Evolutionary conservation across 2,329 filamentous ascomycete genomes (phyloP).

Genomic region (Colletotrichum acutatum): DNA sequence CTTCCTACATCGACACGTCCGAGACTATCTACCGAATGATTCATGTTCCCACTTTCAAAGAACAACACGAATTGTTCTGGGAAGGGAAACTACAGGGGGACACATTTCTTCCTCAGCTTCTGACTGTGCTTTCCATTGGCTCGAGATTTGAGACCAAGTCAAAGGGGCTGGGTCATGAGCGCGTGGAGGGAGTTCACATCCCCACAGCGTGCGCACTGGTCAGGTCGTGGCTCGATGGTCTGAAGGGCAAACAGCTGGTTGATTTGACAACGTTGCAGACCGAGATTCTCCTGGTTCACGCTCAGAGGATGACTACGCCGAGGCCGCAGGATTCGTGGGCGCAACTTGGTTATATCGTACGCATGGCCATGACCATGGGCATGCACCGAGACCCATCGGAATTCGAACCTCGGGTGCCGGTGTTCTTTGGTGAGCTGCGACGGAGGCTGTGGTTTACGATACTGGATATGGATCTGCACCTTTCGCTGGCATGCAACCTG

Average conservation of each 20-base stretch:
- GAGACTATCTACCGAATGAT: constrained; percentile 66
- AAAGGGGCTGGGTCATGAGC: constrained; percentile 61
- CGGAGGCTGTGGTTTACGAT: constrained; percentile 68
- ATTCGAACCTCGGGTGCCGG: constrained; percentile 58
- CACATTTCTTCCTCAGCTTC: constrained; percentile 64
- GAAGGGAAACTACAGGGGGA: constrained; percentile 57
- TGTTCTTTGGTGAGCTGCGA: constrained; percentile 64
- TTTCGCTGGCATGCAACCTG: constrained; percentile 63
- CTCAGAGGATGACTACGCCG: constrained; percentile 60
- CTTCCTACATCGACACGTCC: constrained; percentile 60
- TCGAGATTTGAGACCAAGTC: constrained; percentile 64
- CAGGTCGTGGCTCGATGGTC: constrained; percentile 62
- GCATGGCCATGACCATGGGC: constrained; percentile 70
- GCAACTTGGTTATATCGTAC: constrained; percentile 64
- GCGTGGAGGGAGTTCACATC: constrained; percentile 65
- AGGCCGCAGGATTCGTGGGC: constrained; percentile 64
- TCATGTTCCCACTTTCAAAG: constrained; percentile 62
- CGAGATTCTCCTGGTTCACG: constrained; percentile 64
- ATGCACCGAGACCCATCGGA: constrained; percentile 67
- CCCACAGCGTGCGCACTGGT: constrained; percentile 67
- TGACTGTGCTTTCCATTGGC: constrained; percentile 63
- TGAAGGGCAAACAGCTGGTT: constrained; percentile 63
- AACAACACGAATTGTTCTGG: constrained; percentile 64
- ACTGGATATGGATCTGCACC: constrained; percentile 66
- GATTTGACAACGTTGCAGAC: constrained; percentile 65